These are phyloP conservation scores for Litchi chinensis DNA, from an alignment of 345 rosid genomes.

Conservation along the genomic window DNA sequence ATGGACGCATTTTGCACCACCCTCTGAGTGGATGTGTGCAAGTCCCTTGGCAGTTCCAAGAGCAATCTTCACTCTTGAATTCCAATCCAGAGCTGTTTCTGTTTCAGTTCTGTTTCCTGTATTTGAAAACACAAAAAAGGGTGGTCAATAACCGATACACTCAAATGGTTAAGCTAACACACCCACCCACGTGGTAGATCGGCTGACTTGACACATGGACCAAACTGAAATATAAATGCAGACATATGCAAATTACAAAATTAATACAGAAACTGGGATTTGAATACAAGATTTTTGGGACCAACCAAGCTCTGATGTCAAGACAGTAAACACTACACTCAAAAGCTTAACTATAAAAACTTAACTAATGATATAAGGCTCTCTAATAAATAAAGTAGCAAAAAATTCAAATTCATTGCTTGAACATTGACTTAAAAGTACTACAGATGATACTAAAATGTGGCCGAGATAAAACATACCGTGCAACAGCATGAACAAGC, in stretches of 20 bases:
- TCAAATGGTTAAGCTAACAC: no score
- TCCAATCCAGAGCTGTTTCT: conserved; percentile 61
- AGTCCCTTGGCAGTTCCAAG: conserved; percentile 68
- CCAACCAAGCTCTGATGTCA: no score
- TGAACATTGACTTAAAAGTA: not conserved
- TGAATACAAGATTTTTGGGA: no score
- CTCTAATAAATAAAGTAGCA: not conserved
- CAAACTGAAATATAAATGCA: no score
- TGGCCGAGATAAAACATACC: conserved; percentile 36
- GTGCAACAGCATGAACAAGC: conserved; percentile 69
- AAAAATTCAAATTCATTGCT: not conserved
- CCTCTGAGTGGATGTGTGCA: conserved; percentile 55
- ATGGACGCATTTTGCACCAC: conserved; percentile 50
- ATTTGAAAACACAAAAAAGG: not conserved
- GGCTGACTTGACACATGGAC: no score
- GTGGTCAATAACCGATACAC: not conserved
- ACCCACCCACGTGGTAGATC: no score
- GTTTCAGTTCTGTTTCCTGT: conserved; percentile 45
- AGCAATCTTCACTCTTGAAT: conserved; percentile 63
- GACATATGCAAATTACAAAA: no score
- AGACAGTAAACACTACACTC: no score
- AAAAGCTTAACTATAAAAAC: no score
- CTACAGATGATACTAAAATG: not conserved
- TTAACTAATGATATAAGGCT: no score
- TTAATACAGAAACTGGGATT: no score